Percentiles rank a stretch among this genome's conserved stretches.
Conservation (phyloP, 2,329 filamentous ascomycete genomes). For the Colletotrichum orchidophilum region DNA sequence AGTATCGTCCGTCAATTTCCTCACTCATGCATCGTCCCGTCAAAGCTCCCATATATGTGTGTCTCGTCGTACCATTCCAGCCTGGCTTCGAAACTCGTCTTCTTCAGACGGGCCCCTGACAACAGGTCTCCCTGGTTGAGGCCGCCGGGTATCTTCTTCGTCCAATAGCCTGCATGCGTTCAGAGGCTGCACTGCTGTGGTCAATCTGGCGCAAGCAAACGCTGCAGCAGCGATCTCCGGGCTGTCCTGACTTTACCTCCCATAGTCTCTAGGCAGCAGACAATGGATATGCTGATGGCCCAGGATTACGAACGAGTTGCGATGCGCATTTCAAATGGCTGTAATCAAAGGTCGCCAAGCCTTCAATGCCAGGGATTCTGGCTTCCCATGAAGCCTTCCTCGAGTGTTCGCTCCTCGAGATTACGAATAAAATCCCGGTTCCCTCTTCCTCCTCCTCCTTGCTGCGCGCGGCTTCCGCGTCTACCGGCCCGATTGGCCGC, state of each 20-base stretch:
- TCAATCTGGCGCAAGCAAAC: background rate
- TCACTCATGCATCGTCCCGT: conserved; percentile 11
- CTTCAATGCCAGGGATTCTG: conserved; percentile 74
- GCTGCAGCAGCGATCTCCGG: background rate
- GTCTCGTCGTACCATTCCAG: background rate
- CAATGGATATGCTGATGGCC: background rate
- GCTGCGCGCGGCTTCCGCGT: conserved; percentile 77
- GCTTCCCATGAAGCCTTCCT: conserved; percentile 85
- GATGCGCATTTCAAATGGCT: background rate
- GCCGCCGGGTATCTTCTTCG: conserved; percentile 25
- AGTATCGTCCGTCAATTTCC: background rate
- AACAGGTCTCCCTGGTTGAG: conserved; percentile 16
- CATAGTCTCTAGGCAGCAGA: background rate
- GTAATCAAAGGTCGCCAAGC: background rate
- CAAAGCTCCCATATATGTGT: conserved; percentile 18
- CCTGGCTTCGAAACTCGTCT: background rate
- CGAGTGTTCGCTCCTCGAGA: conserved; percentile 91
- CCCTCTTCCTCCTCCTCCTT: conserved; percentile 59
- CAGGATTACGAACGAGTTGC: background rate
- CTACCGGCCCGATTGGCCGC: conserved; percentile 69
- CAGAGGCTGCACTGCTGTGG: background rate
- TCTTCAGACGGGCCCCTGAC: background rate
- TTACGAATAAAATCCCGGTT: conserved; percentile 94
- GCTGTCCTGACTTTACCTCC: background rate
- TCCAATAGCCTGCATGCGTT: conserved; percentile 1